Evolutionary conservation across 331 rosid genomes (phyloP).

Genomic region (Rhamnella rubrinervis): DNA sequence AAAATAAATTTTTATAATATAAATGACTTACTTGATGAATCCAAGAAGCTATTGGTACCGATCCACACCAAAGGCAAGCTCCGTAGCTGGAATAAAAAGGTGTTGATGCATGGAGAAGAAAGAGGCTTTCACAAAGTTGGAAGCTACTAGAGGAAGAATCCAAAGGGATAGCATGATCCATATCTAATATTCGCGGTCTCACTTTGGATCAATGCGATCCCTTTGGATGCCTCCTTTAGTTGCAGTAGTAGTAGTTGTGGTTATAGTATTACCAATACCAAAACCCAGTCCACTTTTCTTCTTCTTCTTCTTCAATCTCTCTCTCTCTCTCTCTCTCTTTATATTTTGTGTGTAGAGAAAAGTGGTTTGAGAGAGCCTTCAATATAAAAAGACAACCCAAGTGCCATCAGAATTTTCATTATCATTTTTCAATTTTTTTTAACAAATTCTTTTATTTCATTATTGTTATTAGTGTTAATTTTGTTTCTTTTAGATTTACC

Average conservation of each 20-base stretch:
- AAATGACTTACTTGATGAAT: too few relatives aligned
- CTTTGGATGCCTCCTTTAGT: constrained; percentile 92
- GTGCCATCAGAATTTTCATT: constrained; percentile 35
- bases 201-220: constrained; percentile 97
- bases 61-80: too few relatives aligned
- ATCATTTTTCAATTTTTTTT: constrained; percentile 3
- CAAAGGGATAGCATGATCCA: constrained; percentile 89
- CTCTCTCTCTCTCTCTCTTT: constrained; percentile 32
- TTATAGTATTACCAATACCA: background rate
- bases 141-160: constrained; percentile 76
- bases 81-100: too few relatives aligned
- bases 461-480: constrained; percentile 4
- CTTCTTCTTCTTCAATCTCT: constrained; percentile 20
- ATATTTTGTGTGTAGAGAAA: constrained; percentile 18
- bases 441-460: background rate
- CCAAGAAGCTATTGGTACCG: too few relatives aligned
- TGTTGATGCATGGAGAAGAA: background rate
- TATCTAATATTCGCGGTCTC: constrained; percentile 9
- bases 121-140: background rate
- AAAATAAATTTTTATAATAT: background rate
- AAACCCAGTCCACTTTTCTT: background rate
- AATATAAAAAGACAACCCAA: constrained; percentile 39
- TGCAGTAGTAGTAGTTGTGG: constrained; percentile 34
- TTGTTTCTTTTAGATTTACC: constrained; percentile 19
- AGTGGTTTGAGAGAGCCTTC: constrained; percentile 44